Percentiles rank a stretch among this genome's conserved stretches.
phyloP scores from a whole-genome alignment of 2,329 filamentous ascomycete genomes.

The Aotearoamyces nothofagi region DNA sequence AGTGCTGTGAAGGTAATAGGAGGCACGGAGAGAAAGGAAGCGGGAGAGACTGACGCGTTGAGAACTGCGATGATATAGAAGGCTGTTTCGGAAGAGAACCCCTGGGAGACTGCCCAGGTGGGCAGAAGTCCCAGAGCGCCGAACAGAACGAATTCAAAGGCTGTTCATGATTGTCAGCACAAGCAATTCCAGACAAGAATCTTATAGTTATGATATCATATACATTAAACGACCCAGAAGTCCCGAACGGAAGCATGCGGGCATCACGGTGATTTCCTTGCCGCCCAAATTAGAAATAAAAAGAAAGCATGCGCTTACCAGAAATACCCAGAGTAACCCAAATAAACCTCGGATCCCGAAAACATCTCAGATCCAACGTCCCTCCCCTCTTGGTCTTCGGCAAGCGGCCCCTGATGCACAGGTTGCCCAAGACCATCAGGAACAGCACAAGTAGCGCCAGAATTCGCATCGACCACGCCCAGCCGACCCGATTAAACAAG shows the following conservation, averaged over 20 bases:
- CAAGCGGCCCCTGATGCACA: constrained; percentile 32
- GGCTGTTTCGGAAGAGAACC: constrained; percentile 49
- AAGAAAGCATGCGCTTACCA: too few species aligned
- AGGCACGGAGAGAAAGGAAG: too few species aligned
- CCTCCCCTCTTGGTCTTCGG: constrained; percentile 29
- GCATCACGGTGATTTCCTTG: too few species aligned
- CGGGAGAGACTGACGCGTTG: constrained; percentile 37
- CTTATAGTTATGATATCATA: too few species aligned
- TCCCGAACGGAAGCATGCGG: too few species aligned
- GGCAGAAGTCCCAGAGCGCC: constrained; percentile 73
- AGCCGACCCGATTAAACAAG: constrained; percentile 32
- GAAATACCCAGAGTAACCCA: constrained; percentile 16
- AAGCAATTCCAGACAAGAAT: background rate
- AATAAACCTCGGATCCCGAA: constrained; percentile 40
- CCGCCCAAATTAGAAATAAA: too few species aligned
- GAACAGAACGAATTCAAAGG: constrained; percentile 60
- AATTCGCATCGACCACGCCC: constrained; percentile 38
- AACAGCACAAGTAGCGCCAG: constrained; percentile 36
- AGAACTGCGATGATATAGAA: constrained; percentile 73
- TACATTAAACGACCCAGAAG: too few species aligned
- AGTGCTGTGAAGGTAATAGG: background rate
- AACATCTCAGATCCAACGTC: constrained; percentile 46
- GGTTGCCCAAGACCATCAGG: constrained; percentile 30
- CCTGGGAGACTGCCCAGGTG: constrained; percentile 54
- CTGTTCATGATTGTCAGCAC: constrained; percentile 6